These are phyloP conservation scores for Marchantia polymorpha DNA, from an alignment of 225 moss, liverwort and hornwort genomes.

Conservation along the genomic window DNA sequence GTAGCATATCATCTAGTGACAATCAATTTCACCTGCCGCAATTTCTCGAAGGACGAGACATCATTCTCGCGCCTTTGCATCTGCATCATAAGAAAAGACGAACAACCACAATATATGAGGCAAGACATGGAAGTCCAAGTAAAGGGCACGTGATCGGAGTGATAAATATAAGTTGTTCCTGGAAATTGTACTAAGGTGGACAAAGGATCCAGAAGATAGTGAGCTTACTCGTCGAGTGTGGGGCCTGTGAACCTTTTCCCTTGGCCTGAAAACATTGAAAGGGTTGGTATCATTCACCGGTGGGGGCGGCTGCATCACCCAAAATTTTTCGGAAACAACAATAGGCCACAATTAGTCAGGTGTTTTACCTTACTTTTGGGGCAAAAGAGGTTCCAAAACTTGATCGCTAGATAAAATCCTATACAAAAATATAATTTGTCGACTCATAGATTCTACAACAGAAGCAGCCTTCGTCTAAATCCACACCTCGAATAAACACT, in stretches of 20 bases:
- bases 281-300: slow-evolving; percentile 99
- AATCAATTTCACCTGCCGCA: slow-evolving; percentile 61
- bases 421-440: no score
- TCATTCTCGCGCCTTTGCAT: slow-evolving; percentile 99
- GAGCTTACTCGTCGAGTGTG: slow-evolving; percentile 93
- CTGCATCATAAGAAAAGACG: slow-evolving; percentile 37
- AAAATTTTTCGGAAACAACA: no score
- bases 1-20: neutral
- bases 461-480: no score
- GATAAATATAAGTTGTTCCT: neutral
- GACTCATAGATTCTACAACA: no score
- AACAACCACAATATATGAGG: neutral
- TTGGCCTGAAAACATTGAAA: slow-evolving; percentile 97
- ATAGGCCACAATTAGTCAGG: no score
- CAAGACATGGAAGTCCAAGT: neutral
- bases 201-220: neutral
- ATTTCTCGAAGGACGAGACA: slow-evolving; percentile 87
- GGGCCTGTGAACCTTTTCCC: slow-evolving; percentile 96
- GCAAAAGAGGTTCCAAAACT: no score
- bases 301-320: slow-evolving; percentile 83
- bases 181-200: neutral
- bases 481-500: no score
- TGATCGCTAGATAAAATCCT: no score
- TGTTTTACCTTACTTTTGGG: no score
- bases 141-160: no score